Percentiles rank a stretch among this genome's conserved stretches.
Conservation (phyloP, 73 alveolate genomes). For the Loxodes magnus region DNA sequence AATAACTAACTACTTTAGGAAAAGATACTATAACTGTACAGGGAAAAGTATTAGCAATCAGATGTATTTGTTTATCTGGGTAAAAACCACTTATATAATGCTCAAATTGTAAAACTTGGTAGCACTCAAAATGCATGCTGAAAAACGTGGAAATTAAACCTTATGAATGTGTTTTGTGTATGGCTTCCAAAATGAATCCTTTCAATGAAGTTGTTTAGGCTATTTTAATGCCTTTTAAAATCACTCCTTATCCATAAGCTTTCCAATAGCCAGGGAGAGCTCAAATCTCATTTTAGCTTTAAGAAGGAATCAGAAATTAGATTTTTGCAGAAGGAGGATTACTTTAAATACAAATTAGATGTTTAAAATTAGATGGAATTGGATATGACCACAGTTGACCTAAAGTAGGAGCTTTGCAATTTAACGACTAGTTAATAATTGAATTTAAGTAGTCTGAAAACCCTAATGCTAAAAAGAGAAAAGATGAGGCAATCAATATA, state of each 20-base stretch:
- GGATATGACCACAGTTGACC: slow-evolving; percentile 44
- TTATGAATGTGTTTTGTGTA: neutral
- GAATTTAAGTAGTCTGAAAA: slow-evolving; percentile 35
- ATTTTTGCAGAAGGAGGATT: neutral
- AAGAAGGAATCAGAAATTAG: neutral
- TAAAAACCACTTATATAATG: too few relatives aligned
- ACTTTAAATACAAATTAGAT: slow-evolving; percentile 22
- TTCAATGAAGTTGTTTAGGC: neutral
- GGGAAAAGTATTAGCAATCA: too few relatives aligned
- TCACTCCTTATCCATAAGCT: neutral
- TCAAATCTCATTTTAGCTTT: neutral
- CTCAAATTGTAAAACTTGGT: too few relatives aligned
- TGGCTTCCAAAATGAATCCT: neutral
- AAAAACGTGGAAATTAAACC: too few relatives aligned
- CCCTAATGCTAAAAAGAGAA: slow-evolving; percentile 38
- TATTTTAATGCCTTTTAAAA: neutral
- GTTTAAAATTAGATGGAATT: slow-evolving; percentile 30
- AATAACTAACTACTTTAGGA: too few relatives aligned
- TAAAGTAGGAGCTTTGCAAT: slow-evolving; percentile 16
- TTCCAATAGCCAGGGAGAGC: neutral
- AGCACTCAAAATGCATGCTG: too few relatives aligned
- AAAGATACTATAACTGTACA: too few relatives aligned
- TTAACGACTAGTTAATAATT: slow-evolving; percentile 16
- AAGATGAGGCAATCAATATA: slow-evolving; percentile 34
- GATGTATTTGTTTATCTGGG: too few relatives aligned